Percentiles rank a stretch among this genome's conserved stretches.
Conservation (phyloP, 2,329 filamentous ascomycete genomes). For the Neobulgaria alba region DNA sequence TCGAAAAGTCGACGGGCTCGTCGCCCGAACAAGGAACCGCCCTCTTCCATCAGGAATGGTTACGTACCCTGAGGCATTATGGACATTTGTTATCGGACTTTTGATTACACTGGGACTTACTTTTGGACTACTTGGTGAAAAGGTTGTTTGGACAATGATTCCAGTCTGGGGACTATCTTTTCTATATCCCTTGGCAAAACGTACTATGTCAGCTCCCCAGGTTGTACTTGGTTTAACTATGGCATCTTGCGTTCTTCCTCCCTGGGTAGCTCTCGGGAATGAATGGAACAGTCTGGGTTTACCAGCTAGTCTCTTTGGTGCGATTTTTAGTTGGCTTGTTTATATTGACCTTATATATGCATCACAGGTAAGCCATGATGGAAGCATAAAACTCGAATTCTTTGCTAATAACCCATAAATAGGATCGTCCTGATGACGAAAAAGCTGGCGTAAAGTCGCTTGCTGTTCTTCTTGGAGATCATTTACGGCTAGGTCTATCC, state of each 20-base stretch:
- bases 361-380: constrained; percentile 6
- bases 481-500: no score
- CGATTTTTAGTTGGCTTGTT: constrained; percentile 5
- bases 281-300: neutral
- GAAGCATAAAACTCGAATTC: no score
- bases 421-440: no score
- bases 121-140: neutral
- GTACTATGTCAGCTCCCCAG: constrained; percentile 5
- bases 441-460: constrained; percentile 6
- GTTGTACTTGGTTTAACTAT: constrained; percentile 7
- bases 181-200: constrained; percentile 5
- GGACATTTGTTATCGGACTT: neutral
- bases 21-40: constrained; percentile 1
- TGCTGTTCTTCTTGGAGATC: constrained; percentile 1
- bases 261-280: neutral
- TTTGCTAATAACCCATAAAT: no score
- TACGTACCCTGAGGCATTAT: no score
- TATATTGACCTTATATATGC: constrained; percentile 9
- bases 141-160: neutral
- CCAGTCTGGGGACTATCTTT: no score
- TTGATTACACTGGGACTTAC: neutral
- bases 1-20: constrained; percentile 6
- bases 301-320: neutral
- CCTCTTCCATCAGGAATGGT: constrained; percentile 5
- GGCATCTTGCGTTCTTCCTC: constrained; percentile 1